Base-by-base conservation (phyloP, 2,329 filamentous ascomycete genomes). In the Calonectria henricotiae region DNA sequence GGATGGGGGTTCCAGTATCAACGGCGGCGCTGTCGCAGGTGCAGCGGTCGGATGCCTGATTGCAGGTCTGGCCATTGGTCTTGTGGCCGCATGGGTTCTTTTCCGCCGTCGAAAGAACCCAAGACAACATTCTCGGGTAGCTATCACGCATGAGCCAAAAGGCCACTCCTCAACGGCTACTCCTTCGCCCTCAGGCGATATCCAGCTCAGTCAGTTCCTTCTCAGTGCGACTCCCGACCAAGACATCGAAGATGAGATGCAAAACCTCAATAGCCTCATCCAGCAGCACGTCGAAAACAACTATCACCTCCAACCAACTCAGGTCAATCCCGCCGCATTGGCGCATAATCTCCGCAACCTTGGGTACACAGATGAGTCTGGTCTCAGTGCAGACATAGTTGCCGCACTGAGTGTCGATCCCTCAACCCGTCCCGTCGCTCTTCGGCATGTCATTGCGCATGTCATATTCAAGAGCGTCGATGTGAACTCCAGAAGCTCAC, bases 201-300 rank as follows among this genome's bases (percentile, higher is more conserved):
- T 78, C 4, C 74, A 74, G 7, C 74, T 85, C 8, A 73, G 75
- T n/a, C 80, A 82, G 39, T 83, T 83, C 49, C 77, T 85, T 7
- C 77, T 83, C 12, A 79, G 82, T 15, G 70, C 80, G 1, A 80
- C 75, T 0, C 78, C 83, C 0, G 83, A 85, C 67, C 75, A 78
- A n/a, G 78, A 82, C 2, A 79, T 85, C 9, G 69, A 71, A 4
- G 49, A 69, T 4, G 82, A 84, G 51, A 68, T 85, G 6, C 71
- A 76, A 4, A 76, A 81, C 0, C 66, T 85, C 3, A 76, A 77
- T 1, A 74, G 79, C 5, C 78, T 85, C 5, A 79, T 86, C 12
- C 77, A 80, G 32, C 79, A 82, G 43, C 85, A 86, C 69, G 81
- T 84, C 44, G 79, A 85, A 64, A 80, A 76, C 62, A 73, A 84